Evolutionary conservation across 2,329 filamentous ascomycete genomes (phyloP), one percentile per base, ranked within the genome.

Genomic region (Colletotrichum destructivum): DNA sequence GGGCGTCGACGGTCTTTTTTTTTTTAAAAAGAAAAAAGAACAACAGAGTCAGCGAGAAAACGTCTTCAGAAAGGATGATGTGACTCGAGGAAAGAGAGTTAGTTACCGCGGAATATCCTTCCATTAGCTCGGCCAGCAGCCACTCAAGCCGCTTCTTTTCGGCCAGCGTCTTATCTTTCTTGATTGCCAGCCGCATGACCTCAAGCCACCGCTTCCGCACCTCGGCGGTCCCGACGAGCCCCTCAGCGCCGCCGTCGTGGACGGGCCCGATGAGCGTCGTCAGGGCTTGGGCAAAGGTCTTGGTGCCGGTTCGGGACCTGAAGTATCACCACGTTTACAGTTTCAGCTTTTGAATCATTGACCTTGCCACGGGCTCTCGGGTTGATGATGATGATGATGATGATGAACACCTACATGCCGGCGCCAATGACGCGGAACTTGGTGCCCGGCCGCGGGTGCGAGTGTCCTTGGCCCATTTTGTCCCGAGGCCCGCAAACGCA

Each of bases 401-500:
- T 12, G 49, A 52, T 31, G 11, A 21, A 26, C 57, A 31, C 26
- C 26, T 68, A 62, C 42, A 78, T 71, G 31, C 77, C 78, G 21
- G 77, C 76, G 55, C 78, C 76, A 61, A 79, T 77, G 57, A 79
- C 75, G 31, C 65, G 75, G 42, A 78, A 59, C 35, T 65, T 66
- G 47, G 71, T 69, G 21, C 76, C 77, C 44, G 73, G 69, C 26
- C 67, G 46, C 5, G 77, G 77, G 13, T 49, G 54, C 11, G 77
- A 78, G 60, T 72, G 69, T 40, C 75, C 55, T 47, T 78, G 74
- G 51, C 77, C 76, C 75, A 76, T 78, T 2, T 51, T 60, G 52
- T 38, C 21, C 23, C 47, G 44, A 42, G 44, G 23, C n/a, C 23
- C 21, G 40, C 18, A 18, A 49, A 62, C 18, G 4, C 44, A 35